Evolutionary conservation across 495 filamentous ascomycete species (phyloP).

Genomic region (Penicillium tannophilum): DNA sequence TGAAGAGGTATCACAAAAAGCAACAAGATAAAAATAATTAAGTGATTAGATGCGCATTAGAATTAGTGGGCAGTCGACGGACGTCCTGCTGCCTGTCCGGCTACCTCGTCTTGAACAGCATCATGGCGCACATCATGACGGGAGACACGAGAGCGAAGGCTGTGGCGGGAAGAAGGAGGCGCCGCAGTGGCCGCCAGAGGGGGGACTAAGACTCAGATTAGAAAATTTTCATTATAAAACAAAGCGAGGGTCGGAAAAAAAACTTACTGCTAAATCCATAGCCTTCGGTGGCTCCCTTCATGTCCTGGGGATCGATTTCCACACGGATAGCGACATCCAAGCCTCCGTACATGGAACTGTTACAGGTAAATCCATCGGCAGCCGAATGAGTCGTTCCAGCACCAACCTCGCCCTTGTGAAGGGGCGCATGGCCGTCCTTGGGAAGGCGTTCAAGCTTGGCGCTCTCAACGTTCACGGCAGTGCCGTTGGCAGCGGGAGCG

Average conservation of each 20-base stretch:
- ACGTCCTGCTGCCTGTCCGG: constrained; percentile 19
- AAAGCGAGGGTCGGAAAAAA: not conserved
- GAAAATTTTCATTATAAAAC: not conserved
- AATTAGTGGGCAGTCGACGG: constrained; percentile 30
- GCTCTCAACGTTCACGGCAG: constrained; percentile 13
- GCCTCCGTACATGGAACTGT: constrained; percentile 58
- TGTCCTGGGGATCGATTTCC: constrained; percentile 69
- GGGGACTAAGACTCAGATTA: constrained; percentile 27
- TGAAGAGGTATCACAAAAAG: constrained; percentile 12
- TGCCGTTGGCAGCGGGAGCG: constrained; percentile 31
- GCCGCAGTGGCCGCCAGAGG: constrained; percentile 27
- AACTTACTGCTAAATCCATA: constrained; percentile 67
- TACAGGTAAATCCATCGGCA: constrained; percentile 52
- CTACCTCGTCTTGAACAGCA: constrained; percentile 2
- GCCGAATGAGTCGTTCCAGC: constrained; percentile 69
- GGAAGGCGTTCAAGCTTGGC: constrained; percentile 30
- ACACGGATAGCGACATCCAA: constrained; percentile 70
- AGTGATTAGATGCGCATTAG: constrained; percentile 2
- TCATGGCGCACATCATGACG: constrained; percentile 11
- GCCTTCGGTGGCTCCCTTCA: constrained; percentile 60
- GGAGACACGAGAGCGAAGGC: constrained; percentile 27
- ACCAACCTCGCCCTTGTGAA: constrained; percentile 63
- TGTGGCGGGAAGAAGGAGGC: constrained; percentile 21
- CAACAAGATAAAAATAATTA: not conserved
- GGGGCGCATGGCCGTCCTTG: constrained; percentile 65